phyloP scores from a whole-genome alignment of 805 yeast species.

The Priceomyces fermenticarens region DNA sequence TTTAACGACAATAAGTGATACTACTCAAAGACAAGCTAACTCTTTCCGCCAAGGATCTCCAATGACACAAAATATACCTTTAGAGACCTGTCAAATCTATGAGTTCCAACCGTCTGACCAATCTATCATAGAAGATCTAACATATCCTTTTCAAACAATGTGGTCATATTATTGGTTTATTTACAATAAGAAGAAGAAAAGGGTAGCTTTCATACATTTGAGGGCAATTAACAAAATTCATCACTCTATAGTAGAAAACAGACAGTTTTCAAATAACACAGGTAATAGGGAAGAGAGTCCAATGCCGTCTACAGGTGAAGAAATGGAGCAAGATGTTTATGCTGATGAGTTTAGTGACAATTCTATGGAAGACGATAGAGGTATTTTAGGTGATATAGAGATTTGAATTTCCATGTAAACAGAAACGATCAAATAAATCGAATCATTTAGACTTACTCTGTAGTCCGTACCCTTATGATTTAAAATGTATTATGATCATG shows the following conservation, averaged over 20 bases:
- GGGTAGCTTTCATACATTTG: constrained; percentile 83
- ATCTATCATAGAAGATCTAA: constrained; percentile 59
- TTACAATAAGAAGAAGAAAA: constrained; percentile 84
- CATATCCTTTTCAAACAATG: constrained; percentile 44
- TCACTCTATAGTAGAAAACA: constrained; percentile 26
- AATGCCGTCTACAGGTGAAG: constrained; percentile 17
- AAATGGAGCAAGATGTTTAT: constrained; percentile 21
- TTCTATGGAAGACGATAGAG: constrained; percentile 23
- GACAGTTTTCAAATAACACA: constrained; percentile 11
- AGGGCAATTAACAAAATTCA: constrained; percentile 46
- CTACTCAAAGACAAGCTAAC: constrained; percentile 5
- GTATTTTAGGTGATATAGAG: constrained; percentile 39
- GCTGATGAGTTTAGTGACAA: constrained; percentile 23
- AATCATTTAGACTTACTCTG: too few species aligned
- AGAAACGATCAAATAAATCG: neutral
- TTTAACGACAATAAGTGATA: constrained; percentile 9
- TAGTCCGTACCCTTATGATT: too few species aligned
- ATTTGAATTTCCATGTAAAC: constrained; percentile 15
- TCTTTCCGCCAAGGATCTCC: constrained; percentile 15
- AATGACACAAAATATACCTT: constrained; percentile 8
- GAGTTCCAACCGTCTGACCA: constrained; percentile 61
- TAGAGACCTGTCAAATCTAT: constrained; percentile 56
- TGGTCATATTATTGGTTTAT: constrained; percentile 91
- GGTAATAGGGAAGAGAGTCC: constrained; percentile 8
- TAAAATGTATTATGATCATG: too few species aligned